Percentiles rank a stretch among this genome's conserved stretches.
phyloP scores from a whole-genome alignment of 73 alveolate genomes.

The Blepharisma japonicum region DNA sequence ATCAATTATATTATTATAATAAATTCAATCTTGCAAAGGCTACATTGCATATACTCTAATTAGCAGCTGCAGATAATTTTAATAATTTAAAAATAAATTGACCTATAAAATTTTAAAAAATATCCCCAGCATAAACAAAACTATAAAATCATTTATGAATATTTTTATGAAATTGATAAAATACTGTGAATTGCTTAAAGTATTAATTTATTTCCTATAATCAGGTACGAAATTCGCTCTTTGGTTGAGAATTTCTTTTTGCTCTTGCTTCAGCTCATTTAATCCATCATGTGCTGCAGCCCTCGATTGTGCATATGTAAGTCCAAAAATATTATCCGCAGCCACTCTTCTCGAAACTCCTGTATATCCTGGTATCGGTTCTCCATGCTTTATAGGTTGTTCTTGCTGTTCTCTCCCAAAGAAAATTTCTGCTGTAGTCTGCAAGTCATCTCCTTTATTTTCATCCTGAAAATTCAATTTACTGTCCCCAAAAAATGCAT shows the following conservation, averaged over 20 bases:
- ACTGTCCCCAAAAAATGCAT: constrained; percentile 36
- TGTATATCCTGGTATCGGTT: constrained; percentile 86
- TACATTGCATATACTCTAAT: too few species aligned
- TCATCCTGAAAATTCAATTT: constrained; percentile 12
- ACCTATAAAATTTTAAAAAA: too few species aligned
- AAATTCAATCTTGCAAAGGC: too few species aligned
- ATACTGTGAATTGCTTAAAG: too few species aligned
- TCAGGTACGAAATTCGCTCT: constrained; percentile 7
- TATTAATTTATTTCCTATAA: too few species aligned
- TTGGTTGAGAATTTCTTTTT: not conserved
- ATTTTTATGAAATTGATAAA: too few species aligned
- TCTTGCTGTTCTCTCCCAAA: constrained; percentile 48
- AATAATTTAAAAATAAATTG: too few species aligned
- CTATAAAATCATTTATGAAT: too few species aligned
- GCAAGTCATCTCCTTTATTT: constrained; percentile 12
- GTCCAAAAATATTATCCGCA: constrained; percentile 82
- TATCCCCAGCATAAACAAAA: too few species aligned
- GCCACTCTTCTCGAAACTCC: constrained; percentile 71
- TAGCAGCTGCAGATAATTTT: too few species aligned
- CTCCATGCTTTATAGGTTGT: constrained; percentile 36
- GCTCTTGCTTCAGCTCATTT: not conserved
- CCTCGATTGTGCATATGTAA: constrained; percentile 79
- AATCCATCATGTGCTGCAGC: constrained; percentile 50
- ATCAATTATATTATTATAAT: too few species aligned
- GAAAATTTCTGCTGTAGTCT: constrained; percentile 44